Evolutionary conservation across 345 rosid genomes (phyloP), one percentile per base, ranked within the genome.

Genomic region (Eucalyptus leucophloia): DNA sequence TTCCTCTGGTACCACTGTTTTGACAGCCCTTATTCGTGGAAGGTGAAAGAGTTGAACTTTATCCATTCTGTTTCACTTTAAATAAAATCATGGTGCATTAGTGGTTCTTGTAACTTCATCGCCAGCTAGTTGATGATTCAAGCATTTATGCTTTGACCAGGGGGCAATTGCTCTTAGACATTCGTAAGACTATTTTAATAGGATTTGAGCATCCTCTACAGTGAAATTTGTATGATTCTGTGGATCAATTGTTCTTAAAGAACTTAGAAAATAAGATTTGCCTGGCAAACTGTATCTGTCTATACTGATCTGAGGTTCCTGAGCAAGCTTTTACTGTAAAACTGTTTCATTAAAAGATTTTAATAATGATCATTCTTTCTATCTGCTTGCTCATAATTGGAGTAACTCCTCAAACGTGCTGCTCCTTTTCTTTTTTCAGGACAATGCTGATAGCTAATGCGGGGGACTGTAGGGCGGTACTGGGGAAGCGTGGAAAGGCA

Each of bases 401-500:
- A 26, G 67, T 60, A 19, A 85, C 88, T 86, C 32, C 54, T 50
- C 4, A 56, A 45, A 58, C 34, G 72, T 23, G 51, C 47, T 23
- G 19, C 47, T 77, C 47, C 83, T 21, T 50, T 86, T 40, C 34
- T 51, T 28, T 24, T 83, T 88, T 21, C 92, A 92, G 93, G 91
- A 89, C 81, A 77, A 86, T 92, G 90, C 45, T 92, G 65, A 82
- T 92, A n/a, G 93, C 92, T 49, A 92, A 92, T 89, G 93, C 92
- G 13, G 93, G 93, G 49, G 93, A 92, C 81, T 90, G 54, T 54
- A 89, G 93, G 83, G 93, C 93, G 3, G 93, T 92, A 8, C 14
- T 92, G 44, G 89, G 93, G 12, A 89, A 87, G 87, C 88, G 91
- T 30, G 93, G 93, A 26, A 87, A 65, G 65, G 92, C 93, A 26